A percentile compares a stretch with the other conserved stretches of the same genome.
Conservation (phyloP, 139 green algal species). For the Chlamydomonas sp. region DNA sequence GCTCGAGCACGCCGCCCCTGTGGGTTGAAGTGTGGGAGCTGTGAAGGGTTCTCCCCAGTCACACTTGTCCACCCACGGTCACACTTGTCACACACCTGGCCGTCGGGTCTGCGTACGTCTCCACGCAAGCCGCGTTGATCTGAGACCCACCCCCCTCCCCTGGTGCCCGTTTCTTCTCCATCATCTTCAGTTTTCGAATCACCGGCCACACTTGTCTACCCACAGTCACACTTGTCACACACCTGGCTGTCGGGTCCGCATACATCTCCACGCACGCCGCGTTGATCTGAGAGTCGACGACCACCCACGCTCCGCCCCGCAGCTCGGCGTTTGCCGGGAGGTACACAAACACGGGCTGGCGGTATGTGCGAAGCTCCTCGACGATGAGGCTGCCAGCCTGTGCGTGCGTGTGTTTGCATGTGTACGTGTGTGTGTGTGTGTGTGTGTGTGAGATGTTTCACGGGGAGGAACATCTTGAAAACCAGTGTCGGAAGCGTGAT, state of each 20-base stretch:
- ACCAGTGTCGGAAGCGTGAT: neutral
- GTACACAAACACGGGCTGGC: conserved; percentile 92
- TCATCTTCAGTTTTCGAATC: too few relatives aligned
- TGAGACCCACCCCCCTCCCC: conserved; percentile 96
- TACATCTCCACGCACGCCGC: conserved; percentile 67
- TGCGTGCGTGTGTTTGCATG: conserved; percentile 4
- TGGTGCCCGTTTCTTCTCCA: too few relatives aligned
- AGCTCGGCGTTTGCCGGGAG: conserved; percentile 88
- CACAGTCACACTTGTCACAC: conserved; percentile 9
- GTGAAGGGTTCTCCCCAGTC: too few relatives aligned
- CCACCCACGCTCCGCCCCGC: conserved; percentile 95
- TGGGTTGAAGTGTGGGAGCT: too few relatives aligned
- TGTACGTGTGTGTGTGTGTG: neutral
- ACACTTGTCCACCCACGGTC: neutral
- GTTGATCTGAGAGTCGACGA: conserved; percentile 91
- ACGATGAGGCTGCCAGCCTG: conserved; percentile 93
- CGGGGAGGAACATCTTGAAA: neutral
- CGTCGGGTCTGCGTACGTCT: conserved; percentile 77
- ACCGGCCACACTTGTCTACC: too few relatives aligned
- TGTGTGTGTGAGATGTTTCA: neutral
- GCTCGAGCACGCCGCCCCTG: conserved; percentile 93
- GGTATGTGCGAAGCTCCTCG: conserved; percentile 84
- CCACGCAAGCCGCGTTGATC: conserved; percentile 61
- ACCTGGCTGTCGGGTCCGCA: conserved; percentile 55
- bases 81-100: conserved; percentile 24